phyloP scores from a whole-genome alignment of 2,329 filamentous ascomycete species.

The Tolypocladium paradoxum region DNA sequence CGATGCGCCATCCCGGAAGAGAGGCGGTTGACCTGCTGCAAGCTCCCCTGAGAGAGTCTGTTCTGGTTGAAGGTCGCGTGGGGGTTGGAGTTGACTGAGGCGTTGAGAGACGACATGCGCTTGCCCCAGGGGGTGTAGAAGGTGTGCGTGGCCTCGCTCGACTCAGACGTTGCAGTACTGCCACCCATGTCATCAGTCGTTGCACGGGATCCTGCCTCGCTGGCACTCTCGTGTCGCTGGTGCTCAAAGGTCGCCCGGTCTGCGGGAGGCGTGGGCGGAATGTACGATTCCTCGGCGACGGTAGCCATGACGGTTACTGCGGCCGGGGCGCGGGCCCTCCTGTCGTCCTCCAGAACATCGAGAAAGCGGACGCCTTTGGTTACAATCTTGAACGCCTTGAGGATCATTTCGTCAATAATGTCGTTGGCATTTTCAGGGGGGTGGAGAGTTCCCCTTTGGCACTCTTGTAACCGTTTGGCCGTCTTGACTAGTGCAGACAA shows the following conservation, averaged over 20 bases:
- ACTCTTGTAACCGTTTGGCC: conserved; percentile 73
- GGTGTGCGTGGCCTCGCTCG: conserved; percentile 25
- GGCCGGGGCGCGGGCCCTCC: conserved; percentile 35
- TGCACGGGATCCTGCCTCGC: conserved; percentile 30
- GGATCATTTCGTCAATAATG: conserved; percentile 82
- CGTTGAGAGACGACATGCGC: conserved; percentile 36
- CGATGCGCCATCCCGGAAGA: conserved; percentile 57
- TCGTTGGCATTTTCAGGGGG: conserved; percentile 54
- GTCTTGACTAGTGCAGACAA: conserved; percentile 82
- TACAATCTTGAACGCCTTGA: conserved; percentile 91
- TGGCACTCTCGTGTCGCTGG: conserved; percentile 16
- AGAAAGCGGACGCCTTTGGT: conserved; percentile 82
- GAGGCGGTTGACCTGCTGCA: conserved; percentile 30
- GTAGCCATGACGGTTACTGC: conserved; percentile 51
- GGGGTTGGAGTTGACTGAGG: conserved; percentile 14
- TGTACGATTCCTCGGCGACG: conserved; percentile 44
- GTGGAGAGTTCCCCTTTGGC: conserved; percentile 39
- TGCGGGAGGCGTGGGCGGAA: conserved; percentile 53
- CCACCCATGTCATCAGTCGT: conserved; percentile 19
- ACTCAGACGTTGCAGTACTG: conserved; percentile 22
- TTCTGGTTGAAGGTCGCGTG: conserved; percentile 18
- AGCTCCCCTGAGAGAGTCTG: conserved; percentile 25
- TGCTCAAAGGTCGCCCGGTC: conserved; percentile 42
- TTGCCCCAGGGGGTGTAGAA: conserved; percentile 26
- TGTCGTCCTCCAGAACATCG: conserved; percentile 67